phyloP scores from a whole-genome alignment of 805 yeast genomes.

The Saccharomycopsis sp. region DNA sequence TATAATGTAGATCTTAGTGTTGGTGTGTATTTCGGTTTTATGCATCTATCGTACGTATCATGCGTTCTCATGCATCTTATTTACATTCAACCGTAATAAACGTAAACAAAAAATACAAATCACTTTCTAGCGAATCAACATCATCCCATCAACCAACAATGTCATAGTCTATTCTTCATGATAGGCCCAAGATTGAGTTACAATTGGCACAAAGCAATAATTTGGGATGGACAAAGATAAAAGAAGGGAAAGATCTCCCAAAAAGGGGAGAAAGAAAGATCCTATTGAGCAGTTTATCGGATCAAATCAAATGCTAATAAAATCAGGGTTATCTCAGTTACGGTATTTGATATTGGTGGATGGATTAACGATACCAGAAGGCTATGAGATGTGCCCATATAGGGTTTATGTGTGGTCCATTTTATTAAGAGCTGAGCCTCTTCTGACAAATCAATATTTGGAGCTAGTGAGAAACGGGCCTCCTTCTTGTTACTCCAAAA shows the following conservation, averaged over 20 bases:
- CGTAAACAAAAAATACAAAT: neutral
- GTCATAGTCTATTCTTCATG: no score
- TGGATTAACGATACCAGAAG: slow-evolving; percentile 28
- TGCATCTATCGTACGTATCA: no score
- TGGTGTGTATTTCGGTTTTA: no score
- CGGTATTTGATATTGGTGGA: slow-evolving; percentile 46
- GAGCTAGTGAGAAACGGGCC: slow-evolving; percentile 50
- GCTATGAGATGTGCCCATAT: slow-evolving; percentile 21
- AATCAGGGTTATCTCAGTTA: slow-evolving; percentile 46
- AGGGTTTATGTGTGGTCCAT: slow-evolving; percentile 79
- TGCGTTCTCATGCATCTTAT: no score
- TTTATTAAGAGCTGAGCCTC: slow-evolving; percentile 55
- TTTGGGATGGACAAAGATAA: neutral
- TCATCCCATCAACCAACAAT: no score
- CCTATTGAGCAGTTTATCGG: slow-evolving; percentile 45
- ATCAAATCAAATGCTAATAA: slow-evolving; percentile 38
- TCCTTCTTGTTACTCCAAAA: slow-evolving; percentile 56
- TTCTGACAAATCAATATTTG: slow-evolving; percentile 47
- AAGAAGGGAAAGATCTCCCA: neutral
- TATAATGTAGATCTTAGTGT: no score
- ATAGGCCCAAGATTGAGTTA: no score
- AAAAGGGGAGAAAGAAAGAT: slow-evolving; percentile 42
- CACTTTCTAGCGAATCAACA: neutral
- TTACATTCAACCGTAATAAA: no score
- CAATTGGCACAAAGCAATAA: neutral